Percentiles rank a stretch among this genome's conserved stretches.
Evolutionary conservation across 805 yeast species (phyloP).

Genomic region (Candida orba): DNA sequence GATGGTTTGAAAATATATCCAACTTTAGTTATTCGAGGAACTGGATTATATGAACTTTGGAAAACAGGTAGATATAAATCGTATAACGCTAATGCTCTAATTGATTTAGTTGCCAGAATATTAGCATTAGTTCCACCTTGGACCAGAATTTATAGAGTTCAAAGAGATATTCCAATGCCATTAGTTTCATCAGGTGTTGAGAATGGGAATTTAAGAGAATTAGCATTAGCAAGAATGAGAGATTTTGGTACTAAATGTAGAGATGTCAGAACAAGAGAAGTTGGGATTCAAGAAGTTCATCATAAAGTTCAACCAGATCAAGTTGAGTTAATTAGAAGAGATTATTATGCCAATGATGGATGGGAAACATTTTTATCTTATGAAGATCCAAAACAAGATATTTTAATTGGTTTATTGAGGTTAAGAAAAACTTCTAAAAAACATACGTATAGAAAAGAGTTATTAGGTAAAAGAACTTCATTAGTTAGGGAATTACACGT

Average conservation of each 20-base stretch:
- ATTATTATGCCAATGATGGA: slow-evolving; percentile 95
- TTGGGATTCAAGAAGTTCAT: slow-evolving; percentile 97
- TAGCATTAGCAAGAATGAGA: slow-evolving; percentile 95
- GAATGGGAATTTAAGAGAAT: slow-evolving; percentile 91
- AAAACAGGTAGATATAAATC: slow-evolving; percentile 91
- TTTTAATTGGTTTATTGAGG: slow-evolving; percentile 83
- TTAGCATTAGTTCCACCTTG: slow-evolving; percentile 97
- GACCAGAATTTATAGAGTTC: slow-evolving; percentile 98
- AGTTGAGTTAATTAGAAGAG: slow-evolving; percentile 90
- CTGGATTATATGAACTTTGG: slow-evolving; percentile 96
- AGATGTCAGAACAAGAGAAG: slow-evolving; percentile 96
- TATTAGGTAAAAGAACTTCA: slow-evolving; percentile 76
- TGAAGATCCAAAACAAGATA: slow-evolving; percentile 96
- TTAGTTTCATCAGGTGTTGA: slow-evolving; percentile 96
- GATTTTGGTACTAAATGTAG: slow-evolving; percentile 95
- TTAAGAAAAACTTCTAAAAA: slow-evolving; percentile 83
- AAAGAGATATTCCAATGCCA: slow-evolving; percentile 99
- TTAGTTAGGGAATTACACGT: slow-evolving; percentile 96
- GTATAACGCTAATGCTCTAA: slow-evolving; percentile 87
- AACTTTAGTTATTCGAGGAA: slow-evolving; percentile 93
- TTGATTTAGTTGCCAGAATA: slow-evolving; percentile 92
- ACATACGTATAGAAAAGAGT: slow-evolving; percentile 86
- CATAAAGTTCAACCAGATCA: slow-evolving; percentile 96
- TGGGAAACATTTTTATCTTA: slow-evolving; percentile 97
- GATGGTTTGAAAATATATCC: slow-evolving; percentile 96